Conservation (phyloP, 2,329 filamentous ascomycete genomes). For the Phialophora tarda region DNA sequence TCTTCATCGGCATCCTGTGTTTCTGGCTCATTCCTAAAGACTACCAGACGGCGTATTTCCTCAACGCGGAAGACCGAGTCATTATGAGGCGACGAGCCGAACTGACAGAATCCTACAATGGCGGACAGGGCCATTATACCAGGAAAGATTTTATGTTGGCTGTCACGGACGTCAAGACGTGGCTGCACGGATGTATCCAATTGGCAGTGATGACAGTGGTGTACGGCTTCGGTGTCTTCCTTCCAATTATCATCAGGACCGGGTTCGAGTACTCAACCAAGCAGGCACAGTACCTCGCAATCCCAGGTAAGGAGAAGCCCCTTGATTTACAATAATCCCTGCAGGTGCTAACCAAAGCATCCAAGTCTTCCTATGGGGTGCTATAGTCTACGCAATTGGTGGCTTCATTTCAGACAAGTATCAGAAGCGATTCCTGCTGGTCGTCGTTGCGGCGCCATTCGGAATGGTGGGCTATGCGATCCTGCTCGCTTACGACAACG, state of each 20-base stretch:
- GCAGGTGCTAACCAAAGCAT: neutral
- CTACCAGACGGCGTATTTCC: neutral
- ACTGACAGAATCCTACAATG: neutral
- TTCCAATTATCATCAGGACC: neutral
- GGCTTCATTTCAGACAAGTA: neutral
- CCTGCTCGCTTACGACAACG: neutral
- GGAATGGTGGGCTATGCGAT: neutral
- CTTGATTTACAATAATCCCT: neutral
- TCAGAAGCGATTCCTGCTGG: neutral
- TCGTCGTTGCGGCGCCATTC: neutral
- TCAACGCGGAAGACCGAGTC: neutral
- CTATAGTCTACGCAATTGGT: neutral
- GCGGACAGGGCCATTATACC: neutral
- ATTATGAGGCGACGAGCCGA: neutral
- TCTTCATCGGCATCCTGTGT: neutral
- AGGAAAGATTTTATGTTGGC: constrained; percentile 1
- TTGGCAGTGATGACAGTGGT: neutral
- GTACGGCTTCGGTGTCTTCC: neutral
- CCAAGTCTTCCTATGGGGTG: neutral
- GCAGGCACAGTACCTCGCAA: neutral
- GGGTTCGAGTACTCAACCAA: neutral
- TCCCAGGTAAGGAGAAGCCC: neutral
- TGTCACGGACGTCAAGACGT: neutral
- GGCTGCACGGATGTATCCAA: neutral
- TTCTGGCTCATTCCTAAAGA: constrained; percentile 1